A percentile compares a stretch with the other conserved stretches of the same genome.
phyloP scores from a whole-genome alignment of 345 rosid genomes.

The Euphorbia tirucalli region DNA sequence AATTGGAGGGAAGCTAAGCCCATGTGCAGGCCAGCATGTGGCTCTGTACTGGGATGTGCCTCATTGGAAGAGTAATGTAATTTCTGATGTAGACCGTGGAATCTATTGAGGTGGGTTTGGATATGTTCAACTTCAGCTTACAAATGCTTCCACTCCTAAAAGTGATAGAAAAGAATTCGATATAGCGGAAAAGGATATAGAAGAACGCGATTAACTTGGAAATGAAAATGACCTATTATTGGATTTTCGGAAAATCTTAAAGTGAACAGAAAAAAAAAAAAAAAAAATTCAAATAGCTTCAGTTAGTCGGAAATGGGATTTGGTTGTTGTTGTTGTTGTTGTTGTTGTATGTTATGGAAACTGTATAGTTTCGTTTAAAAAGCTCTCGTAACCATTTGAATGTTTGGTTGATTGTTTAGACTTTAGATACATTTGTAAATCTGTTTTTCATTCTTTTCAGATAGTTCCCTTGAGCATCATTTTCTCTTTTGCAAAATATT shows the following conservation, averaged over 20 bases:
- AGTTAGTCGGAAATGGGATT: neutral
- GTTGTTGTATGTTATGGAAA: neutral
- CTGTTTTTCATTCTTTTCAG: neutral
- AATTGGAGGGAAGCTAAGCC: conserved; percentile 71
- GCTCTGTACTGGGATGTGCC: conserved; percentile 73
- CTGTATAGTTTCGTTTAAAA: neutral
- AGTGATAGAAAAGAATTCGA: too few relatives aligned
- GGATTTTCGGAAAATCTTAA: neutral
- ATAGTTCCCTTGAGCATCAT: neutral
- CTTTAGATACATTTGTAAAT: neutral
- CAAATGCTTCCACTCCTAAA: too few relatives aligned
- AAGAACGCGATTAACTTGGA: too few relatives aligned
- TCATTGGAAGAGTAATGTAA: conserved; percentile 49
- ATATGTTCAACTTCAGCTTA: too few relatives aligned
- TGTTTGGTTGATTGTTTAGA: neutral
- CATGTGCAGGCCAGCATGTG: conserved; percentile 59
- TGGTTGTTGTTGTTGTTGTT: neutral
- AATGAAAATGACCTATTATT: neutral
- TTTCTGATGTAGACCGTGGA: neutral
- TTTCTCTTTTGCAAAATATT: neutral
- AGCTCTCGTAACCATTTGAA: neutral
- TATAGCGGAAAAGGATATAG: too few relatives aligned
- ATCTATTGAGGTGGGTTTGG: too few relatives aligned
- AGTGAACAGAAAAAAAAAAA: too few relatives aligned
- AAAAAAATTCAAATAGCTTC: too few relatives aligned